Evolutionary conservation across 1,284 basidiomycete genomes (phyloP), one percentile per base, ranked within the genome.

Genomic region (Melampsora larici-populina): DNA sequence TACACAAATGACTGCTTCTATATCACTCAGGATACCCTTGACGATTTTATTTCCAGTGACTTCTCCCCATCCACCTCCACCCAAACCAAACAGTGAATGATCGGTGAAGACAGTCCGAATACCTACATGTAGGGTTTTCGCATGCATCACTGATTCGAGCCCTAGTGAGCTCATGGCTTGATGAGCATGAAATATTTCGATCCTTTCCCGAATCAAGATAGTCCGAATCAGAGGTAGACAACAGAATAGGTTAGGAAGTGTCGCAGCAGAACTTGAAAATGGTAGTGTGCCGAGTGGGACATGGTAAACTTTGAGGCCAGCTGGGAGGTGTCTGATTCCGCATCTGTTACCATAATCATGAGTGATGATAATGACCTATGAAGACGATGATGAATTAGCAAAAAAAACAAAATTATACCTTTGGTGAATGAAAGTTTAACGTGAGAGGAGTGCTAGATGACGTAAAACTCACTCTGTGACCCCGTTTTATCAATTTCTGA

Each of bases 41-140:
- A 99, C 86, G 51, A 99, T 87, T 84, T 99, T 99, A 86, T 99
- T 99, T 7, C 75, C 75, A 6, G 97, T 98, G 80, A 98, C 85
- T 67, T 99, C 95, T 81, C 94, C 94, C 75, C 75, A 77, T 0
- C 94, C 94, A 21, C 94, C 94, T 82, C 97, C 95, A 64, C 93
- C 93, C 81, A 99, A 94, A 0, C 93, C 94, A 81, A 98, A 99
- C 31, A 99, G 86, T 81, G 92, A 94, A 82, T 99, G 97, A 84
- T 99, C 97, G 0, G 97, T 98, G 83, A 99, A 97, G 11, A 97
- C 91, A 0, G 93, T 93, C 26, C 91, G 88, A 15, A 95, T 87
- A 0, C 84, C 84, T 70, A 83, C 78, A 40, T 70, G 75, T 0
- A 77, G 48, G 31, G 67, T 70, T 70, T 77, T 77, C 0, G 93